Base-by-base conservation (phyloP, 192 early-diverging fungal species). In the Gryganskiella cystojenkinii region DNA sequence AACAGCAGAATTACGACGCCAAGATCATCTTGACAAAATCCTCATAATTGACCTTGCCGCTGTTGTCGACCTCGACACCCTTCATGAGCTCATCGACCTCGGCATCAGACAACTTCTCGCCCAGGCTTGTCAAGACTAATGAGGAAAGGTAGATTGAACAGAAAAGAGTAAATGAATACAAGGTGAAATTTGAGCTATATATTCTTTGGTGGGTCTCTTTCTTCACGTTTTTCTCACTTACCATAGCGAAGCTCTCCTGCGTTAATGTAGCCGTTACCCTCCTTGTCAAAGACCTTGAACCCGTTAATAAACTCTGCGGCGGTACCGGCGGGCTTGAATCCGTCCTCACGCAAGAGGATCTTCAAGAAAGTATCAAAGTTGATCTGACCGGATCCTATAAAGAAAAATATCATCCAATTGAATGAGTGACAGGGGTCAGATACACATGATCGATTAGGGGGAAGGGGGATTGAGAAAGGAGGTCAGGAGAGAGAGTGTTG, bases 271-370 rank as follows among this genome's bases (percentile, higher is more conserved):
- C 92, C 92, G 62, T 86, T 86, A 64, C 86, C 83, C 27, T 95
- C 90, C 82, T 92, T 92, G 83, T 95, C 93, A 87, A 95, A 94
- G 28, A 95, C 92, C 79, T 94, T 90, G 88, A 95, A 95, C 2
- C 92, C 93, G 56, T 94, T 90, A 49, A 92, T 87, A 68, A 94
- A 92, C 80, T 93, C 93, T 57, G 94, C 85, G 56, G 87, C 88
- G 43, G 91, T 87, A 10, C 88, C 92, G 28, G 87, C 87, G 57
- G 91, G 84, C 37, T 87, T 83, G 83, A 92, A 92, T 49, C 91
- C 91, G 35, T 86, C 85, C 31, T 91, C 91, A 42, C 92, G 89
- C 79, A 87, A 84, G 50, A 92, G 82, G 49, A 92, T 88, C 80
- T 87, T 81, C 31, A 92, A 71, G 80, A 94, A 93, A 42, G 82